Conservation (phyloP, 306 rosid species). For the Phaseolus lunatus region DNA sequence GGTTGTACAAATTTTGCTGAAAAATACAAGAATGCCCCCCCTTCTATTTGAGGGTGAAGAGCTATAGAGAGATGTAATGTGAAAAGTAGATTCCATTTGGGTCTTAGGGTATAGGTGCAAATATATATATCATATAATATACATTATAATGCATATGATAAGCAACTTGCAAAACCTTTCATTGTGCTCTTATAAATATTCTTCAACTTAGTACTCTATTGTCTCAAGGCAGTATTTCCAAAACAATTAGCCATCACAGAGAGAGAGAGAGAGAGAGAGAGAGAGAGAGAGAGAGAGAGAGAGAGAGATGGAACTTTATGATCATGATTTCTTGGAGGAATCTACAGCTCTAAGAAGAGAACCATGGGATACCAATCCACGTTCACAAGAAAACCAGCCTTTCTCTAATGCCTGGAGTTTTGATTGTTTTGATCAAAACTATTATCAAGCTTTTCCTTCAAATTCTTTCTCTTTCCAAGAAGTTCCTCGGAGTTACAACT, state of each 20-base stretch:
- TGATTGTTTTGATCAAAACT: slow-evolving; percentile 64
- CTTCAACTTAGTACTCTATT: slow-evolving; percentile 49
- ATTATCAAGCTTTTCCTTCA: slow-evolving; percentile 44
- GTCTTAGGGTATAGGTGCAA: slow-evolving; percentile 39
- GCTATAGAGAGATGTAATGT: slow-evolving; percentile 22
- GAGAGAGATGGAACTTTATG: slow-evolving; percentile 68
- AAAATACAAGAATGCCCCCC: slow-evolving; percentile 50
- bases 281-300: slow-evolving; percentile 31
- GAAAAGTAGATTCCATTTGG: slow-evolving; percentile 54
- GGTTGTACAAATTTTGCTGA: slow-evolving; percentile 65
- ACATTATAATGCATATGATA: slow-evolving; percentile 37
- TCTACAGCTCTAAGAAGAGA: slow-evolving; percentile 63
- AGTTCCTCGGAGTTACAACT: slow-evolving; percentile 51
- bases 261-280: not conserved
- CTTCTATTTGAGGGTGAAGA: slow-evolving; percentile 2
- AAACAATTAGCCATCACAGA: slow-evolving; percentile 50
- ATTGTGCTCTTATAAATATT: slow-evolving; percentile 55
- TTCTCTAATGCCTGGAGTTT: slow-evolving; percentile 57
- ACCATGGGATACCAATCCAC: slow-evolving; percentile 61
- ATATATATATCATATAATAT: slow-evolving; percentile 15
- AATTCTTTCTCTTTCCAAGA: slow-evolving; percentile 51
- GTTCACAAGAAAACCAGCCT: slow-evolving; percentile 55
- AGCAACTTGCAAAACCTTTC: slow-evolving; percentile 43
- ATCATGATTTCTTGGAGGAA: slow-evolving; percentile 71
- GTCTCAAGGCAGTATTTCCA: slow-evolving; percentile 54